phyloP scores from a whole-genome alignment of 2,329 filamentous ascomycete species.

The Monilinia polystroma region DNA sequence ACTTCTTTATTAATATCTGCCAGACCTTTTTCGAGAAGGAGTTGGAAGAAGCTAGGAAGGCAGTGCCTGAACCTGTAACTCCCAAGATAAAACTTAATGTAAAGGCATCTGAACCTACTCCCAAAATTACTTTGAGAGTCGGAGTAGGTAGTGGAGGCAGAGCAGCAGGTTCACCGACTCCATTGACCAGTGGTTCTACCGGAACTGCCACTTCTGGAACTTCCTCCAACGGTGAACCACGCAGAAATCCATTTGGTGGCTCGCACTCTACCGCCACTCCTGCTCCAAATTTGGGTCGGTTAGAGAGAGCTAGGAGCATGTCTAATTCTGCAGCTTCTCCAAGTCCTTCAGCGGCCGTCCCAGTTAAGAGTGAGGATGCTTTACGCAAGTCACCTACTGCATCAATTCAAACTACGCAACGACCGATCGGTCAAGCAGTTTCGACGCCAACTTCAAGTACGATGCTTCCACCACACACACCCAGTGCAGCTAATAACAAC shows the following conservation, averaged over 20 bases:
- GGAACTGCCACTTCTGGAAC: constrained; percentile 17
- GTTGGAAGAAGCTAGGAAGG: constrained; percentile 68
- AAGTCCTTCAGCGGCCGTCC: constrained; percentile 36
- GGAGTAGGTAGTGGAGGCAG: constrained; percentile 47
- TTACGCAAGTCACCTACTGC: constrained; percentile 36
- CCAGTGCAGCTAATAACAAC: constrained; percentile 31
- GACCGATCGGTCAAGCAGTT: constrained; percentile 45
- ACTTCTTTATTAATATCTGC: constrained; percentile 27
- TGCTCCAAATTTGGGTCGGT: constrained; percentile 34
- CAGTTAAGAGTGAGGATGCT: constrained; percentile 44
- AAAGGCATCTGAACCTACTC: constrained; percentile 58
- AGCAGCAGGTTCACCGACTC: constrained; percentile 53
- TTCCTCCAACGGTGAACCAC: constrained; percentile 31
- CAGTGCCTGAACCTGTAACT: constrained; percentile 69
- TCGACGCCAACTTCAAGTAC: constrained; percentile 34
- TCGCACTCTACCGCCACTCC: constrained; percentile 31
- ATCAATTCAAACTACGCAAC: constrained; percentile 27
- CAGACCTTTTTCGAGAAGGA: constrained; percentile 68
- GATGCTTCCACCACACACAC: constrained; percentile 39
- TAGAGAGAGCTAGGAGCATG: constrained; percentile 39
- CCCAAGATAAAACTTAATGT: constrained; percentile 70
- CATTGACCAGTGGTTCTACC: constrained; percentile 46
- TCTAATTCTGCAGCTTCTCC: constrained; percentile 39
- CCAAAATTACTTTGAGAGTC: constrained; percentile 72
- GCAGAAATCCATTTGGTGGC: constrained; percentile 38